Conservation (phyloP, 2,329 filamentous ascomycete genomes). For the Cladosporium oxysporum region DNA sequence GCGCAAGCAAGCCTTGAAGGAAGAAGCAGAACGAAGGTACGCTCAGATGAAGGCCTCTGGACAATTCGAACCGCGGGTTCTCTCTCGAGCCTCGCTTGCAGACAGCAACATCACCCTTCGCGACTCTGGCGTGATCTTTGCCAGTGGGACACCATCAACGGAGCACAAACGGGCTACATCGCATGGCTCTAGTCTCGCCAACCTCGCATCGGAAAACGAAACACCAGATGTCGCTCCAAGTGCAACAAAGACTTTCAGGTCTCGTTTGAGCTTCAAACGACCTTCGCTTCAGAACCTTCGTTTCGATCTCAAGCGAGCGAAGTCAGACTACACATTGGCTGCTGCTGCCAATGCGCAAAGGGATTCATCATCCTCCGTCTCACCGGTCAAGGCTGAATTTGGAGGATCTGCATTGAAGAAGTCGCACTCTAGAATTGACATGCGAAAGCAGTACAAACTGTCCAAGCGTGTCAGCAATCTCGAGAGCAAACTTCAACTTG, state of each 20-base stretch:
- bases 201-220: conserved; percentile 26
- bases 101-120: conserved; percentile 24
- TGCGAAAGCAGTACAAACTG: conserved; percentile 59
- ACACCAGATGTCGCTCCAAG: conserved; percentile 25
- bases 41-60: conserved; percentile 56
- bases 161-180: conserved; percentile 26
- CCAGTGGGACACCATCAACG: conserved; percentile 14
- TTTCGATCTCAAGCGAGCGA: conserved; percentile 36
- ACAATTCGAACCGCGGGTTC: conserved; percentile 41
- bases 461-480: conserved; percentile 62
- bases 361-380: conserved; percentile 37
- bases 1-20: conserved; percentile 45
- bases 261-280: conserved; percentile 33
- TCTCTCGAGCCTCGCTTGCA: conserved; percentile 13
- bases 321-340: conserved; percentile 35
- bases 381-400: conserved; percentile 34
- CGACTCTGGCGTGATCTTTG: conserved; percentile 35
- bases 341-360: conserved; percentile 33
- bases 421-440: conserved; percentile 57
- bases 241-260: conserved; percentile 22
- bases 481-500: conserved; percentile 58
- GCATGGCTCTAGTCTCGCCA: conserved; percentile 22
- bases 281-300: conserved; percentile 38
- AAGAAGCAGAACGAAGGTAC: conserved; percentile 54
- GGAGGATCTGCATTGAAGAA: conserved; percentile 41